Evolutionary conservation across 2,329 filamentous ascomycete species (phyloP).

Genomic region (Elsinoe ampelina): DNA sequence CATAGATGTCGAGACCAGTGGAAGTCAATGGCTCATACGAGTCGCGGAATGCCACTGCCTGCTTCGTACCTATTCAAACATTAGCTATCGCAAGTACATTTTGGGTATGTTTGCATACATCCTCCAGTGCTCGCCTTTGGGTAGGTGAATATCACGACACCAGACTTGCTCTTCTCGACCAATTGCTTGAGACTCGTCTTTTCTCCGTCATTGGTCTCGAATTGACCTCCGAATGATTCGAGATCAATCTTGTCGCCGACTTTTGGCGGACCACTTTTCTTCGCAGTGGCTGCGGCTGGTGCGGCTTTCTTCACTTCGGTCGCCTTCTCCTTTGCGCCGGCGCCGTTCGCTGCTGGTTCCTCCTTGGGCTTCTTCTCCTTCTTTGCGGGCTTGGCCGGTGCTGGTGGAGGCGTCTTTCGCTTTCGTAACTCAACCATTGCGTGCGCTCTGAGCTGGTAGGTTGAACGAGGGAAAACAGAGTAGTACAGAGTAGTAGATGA

Average conservation of each 20-base stretch:
- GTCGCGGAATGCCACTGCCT: slow-evolving; percentile 91
- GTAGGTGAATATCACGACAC: slow-evolving; percentile 90
- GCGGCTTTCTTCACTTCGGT: slow-evolving; percentile 17
- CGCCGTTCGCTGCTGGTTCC: slow-evolving; percentile 22
- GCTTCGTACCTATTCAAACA: slow-evolving; percentile 62
- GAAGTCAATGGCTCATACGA: slow-evolving; percentile 64
- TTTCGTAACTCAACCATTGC: slow-evolving; percentile 53
- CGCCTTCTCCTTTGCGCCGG: slow-evolving; percentile 24
- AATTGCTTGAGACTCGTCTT: slow-evolving; percentile 73
- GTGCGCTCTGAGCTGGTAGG: neutral
- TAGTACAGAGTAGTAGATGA: neutral
- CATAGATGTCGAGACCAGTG: slow-evolving; percentile 77
- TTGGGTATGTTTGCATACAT: slow-evolving; percentile 53
- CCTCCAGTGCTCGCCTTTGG: slow-evolving; percentile 90
- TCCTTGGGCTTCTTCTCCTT: slow-evolving; percentile 33
- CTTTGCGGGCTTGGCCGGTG: slow-evolving; percentile 39
- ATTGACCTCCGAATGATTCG: slow-evolving; percentile 52
- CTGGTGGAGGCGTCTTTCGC: slow-evolving; percentile 48
- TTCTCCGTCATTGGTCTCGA: slow-evolving; percentile 76
- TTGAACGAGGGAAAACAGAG: neutral
- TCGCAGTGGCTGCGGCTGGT: slow-evolving; percentile 13
- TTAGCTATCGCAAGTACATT: neutral
- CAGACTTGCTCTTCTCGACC: slow-evolving; percentile 71
- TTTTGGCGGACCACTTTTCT: slow-evolving; percentile 22
- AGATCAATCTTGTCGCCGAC: slow-evolving; percentile 46